Base-by-base conservation (phyloP, 2,329 filamentous ascomycete species). In the Sporothrix humicola region DNA sequence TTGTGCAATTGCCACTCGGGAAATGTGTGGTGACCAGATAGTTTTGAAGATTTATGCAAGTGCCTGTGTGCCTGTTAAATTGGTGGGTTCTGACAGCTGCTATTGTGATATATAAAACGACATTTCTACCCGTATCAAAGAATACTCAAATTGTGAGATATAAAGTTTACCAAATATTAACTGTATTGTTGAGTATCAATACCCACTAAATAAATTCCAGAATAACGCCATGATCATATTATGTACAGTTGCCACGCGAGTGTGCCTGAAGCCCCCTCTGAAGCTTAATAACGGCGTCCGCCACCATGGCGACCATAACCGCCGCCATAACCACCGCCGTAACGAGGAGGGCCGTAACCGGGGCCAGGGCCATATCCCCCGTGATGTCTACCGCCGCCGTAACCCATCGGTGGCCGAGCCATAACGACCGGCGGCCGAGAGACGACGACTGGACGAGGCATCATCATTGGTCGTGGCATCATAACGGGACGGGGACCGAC, bases 401-500 rank as follows among this genome's bases (percentile, higher is more conserved):
- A 50, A 58, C 66, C 72, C 20, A 59, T 54, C 4, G 66, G 42
- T 9, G 66, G 66, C 7, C 59, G 26, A n/a, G 31, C 65, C 10
- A 56, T 17, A 26, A 42, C 17, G 23, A 69, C 48, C 0, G 63
- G 63, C 3, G 20, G 48, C 15, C n/a, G 46, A 2, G 56, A 26
- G 2, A 65, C 46, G 13, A 72, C 59, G 13, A 72, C 48, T 17
- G 70, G 26, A 31, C 56, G 72, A 26, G 65, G 56, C 66, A 50
- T 42, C 23, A 73, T 50, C 2, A 71, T 9, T 8, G 69, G 52
- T 1, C 52, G 68, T n/a, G 26, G 50, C 68, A 70, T 54, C 37
- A 68, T 71, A 17, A 71, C 50, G 9, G 69, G 72, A 12, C 61
- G 72, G 13, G 71, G 71, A 17, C 37, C 71, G 15, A 71, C 8